Evolutionary conservation across 1,284 basidiomycete species (phyloP).

Genomic region (Ceratobasidium sp.): DNA sequence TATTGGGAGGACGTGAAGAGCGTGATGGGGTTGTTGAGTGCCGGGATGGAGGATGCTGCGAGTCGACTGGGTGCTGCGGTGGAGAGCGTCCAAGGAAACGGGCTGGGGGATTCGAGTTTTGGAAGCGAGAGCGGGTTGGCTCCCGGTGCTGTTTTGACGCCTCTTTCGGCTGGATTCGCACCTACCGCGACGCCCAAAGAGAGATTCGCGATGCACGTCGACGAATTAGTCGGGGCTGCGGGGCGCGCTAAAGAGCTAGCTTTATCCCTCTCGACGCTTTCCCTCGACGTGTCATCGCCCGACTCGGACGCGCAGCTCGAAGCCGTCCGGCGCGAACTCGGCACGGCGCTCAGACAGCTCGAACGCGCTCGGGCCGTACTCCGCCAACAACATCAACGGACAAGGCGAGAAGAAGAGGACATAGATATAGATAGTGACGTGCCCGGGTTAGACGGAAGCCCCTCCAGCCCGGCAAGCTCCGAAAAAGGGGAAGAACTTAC

Average conservation of each 20-base stretch:
- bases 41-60: constrained; percentile 73
- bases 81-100: constrained; percentile 66
- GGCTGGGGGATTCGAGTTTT: constrained; percentile 57
- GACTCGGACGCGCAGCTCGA: constrained; percentile 70
- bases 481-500: constrained; percentile 41
- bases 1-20: constrained; percentile 87
- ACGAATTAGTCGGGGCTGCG: background rate
- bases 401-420: constrained; percentile 41
- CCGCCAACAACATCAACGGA: constrained; percentile 57
- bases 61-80: constrained; percentile 72
- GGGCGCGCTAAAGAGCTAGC: constrained; percentile 9
- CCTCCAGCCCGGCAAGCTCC: constrained; percentile 36
- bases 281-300: constrained; percentile 57
- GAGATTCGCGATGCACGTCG: constrained; percentile 23
- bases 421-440: constrained; percentile 17
- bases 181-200: constrained; percentile 22
- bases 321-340: constrained; percentile 77
- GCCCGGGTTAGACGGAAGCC: constrained; percentile 41
- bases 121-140: background rate
- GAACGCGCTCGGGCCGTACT: constrained; percentile 79
- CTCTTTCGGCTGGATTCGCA: constrained; percentile 34
- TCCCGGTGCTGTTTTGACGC: background rate
- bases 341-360: constrained; percentile 79
- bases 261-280: constrained; percentile 47
- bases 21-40: constrained; percentile 76